Base-by-base conservation (phyloP, 129 eudicot genomes). In the Kitagawia praeruptora region DNA sequence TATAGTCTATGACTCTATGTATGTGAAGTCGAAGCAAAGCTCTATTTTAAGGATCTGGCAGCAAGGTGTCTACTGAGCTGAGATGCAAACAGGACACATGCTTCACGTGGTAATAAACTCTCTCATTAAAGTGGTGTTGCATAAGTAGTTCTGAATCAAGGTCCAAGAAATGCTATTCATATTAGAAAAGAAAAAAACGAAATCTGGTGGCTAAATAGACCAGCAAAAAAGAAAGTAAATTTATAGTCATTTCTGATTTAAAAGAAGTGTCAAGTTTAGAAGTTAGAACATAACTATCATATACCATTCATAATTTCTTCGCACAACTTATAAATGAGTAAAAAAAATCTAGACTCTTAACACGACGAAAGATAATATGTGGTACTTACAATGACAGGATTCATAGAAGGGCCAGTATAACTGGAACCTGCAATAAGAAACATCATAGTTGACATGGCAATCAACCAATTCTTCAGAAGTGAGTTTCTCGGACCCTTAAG, bases 391-490 rank as follows among this genome's bases (percentile, higher is more conserved):
- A 85, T 89, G 44, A 86, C 89, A 53, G 93, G 93, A 79, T 87
- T 89, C 93, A 89, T 89, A 45, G 91, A 85, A 81, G 93, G 93
- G 66, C 93, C 93, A 1, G 93, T 89, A 63, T 89, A 89, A 45
- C 86, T 74, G 42, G 93, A 83, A 76, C 93, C 93, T 54, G 78
- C 75, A 74, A 89, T 46, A 44, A 89, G 49, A 56, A 89, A 45
- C 4, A 78, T 78, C 75, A 89, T 85, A 45, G 91, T 87, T 14
- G 89, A 81, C 80, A 85, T 75, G 63, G 93, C 81, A 74, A 89
- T 83, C 87, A 89, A 74, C 90, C 89, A 87, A 41, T 88, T 89
- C 91, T 87, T 85, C 80, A 82, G 38, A 79, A 89, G 70, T 19
- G 75, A 38, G 80, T 84, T 85, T 58, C 69, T 86, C 13, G 87